These are phyloP conservation scores for Fusarium pseudoanthophilum DNA, from an alignment of 2,329 filamentous ascomycete genomes.

Conservation along the genomic window DNA sequence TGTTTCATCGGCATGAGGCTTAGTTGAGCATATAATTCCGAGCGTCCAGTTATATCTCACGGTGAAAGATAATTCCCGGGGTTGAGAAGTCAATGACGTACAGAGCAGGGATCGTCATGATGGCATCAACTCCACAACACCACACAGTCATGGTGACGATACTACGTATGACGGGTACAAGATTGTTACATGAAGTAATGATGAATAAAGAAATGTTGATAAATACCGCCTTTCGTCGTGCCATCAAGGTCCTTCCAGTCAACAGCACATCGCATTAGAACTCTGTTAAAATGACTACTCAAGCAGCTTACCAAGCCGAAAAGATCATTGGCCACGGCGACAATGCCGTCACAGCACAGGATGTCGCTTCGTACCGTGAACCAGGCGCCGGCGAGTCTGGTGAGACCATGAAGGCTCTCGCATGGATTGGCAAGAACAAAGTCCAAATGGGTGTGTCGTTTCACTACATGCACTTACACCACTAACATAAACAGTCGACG, in stretches of 20 bases:
- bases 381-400: conserved; percentile 59
- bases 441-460: conserved; percentile 69
- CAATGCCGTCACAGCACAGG: conserved; percentile 73
- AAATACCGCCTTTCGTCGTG: conserved; percentile 12
- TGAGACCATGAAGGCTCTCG: conserved; percentile 81
- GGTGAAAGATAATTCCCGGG: background rate
- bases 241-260: background rate
- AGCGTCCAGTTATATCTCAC: conserved; percentile 1
- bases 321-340: conserved; percentile 74
- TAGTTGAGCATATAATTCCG: conserved; percentile 8
- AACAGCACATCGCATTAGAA: background rate
- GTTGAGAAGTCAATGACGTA: conserved; percentile 36
- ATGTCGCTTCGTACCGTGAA: conserved; percentile 70
- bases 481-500: conserved; percentile 59
- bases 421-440: conserved; percentile 84
- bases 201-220: background rate
- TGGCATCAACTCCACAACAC: conserved; percentile 26
- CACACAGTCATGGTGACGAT: conserved; percentile 29
- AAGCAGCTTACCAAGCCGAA: conserved; percentile 75
- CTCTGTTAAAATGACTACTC: conserved; percentile 50
- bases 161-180: conserved; percentile 17
- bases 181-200: conserved; percentile 15
- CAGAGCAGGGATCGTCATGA: conserved; percentile 30
- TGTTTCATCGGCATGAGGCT: conserved; percentile 2
- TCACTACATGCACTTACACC: background rate